Percentiles rank a stretch among this genome's conserved stretches.
Evolutionary conservation across 805 yeast species (phyloP).

Genomic region (Spathaspora girioi): DNA sequence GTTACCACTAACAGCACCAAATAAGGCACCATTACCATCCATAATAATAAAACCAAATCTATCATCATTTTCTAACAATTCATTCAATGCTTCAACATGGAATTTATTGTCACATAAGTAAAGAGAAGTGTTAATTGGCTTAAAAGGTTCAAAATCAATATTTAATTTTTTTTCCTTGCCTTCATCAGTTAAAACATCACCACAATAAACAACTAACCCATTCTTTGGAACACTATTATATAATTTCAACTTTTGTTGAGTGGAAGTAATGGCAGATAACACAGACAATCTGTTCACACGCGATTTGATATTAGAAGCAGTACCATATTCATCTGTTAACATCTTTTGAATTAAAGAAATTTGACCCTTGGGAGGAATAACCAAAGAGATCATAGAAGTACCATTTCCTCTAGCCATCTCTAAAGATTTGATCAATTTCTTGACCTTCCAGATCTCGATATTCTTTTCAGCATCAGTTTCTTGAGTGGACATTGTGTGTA

Average conservation of each 20-base stretch:
- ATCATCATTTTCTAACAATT: conserved; percentile 91
- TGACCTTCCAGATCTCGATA: conserved; percentile 98
- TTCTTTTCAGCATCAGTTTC: conserved; percentile 87
- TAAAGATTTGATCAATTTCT: conserved; percentile 82
- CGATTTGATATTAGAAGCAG: conserved; percentile 96
- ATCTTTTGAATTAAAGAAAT: conserved; percentile 81
- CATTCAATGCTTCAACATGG: conserved; percentile 95
- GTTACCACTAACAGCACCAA: conserved; percentile 94
- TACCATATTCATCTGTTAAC: conserved; percentile 97
- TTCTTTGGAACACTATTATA: conserved; percentile 89
- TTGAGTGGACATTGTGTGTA: conserved; percentile 16
- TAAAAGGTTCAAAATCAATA: conserved; percentile 97
- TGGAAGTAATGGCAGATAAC: conserved; percentile 93
- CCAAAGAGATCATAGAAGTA: conserved; percentile 96
- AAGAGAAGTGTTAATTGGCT: conserved; percentile 94
- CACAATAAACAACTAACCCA: conserved; percentile 96
- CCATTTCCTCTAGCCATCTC: conserved; percentile 97
- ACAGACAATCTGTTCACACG: conserved; percentile 96
- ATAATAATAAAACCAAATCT: conserved; percentile 95
- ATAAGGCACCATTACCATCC: conserved; percentile 99
- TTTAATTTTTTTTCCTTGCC: conserved; percentile 97
- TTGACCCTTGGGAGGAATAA: conserved; percentile 95
- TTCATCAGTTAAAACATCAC: conserved; percentile 95
- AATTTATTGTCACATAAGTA: conserved; percentile 97
- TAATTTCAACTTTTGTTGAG: conserved; percentile 92